Conservation (phyloP, 1,284 basidiomycete genomes). For the Microbotryum violaceum region DNA sequence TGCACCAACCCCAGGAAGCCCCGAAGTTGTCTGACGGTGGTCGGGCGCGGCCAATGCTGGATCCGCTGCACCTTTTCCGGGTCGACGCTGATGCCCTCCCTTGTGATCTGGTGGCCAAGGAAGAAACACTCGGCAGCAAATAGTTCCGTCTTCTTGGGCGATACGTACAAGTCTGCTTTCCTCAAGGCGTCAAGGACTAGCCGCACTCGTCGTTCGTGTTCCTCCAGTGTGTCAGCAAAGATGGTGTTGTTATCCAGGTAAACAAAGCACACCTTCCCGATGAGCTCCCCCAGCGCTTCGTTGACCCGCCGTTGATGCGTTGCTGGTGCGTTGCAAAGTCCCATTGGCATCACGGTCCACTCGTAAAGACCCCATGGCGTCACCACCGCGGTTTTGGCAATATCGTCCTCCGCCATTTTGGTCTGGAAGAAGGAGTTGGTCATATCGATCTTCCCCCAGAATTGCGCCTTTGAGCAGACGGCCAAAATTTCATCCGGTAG, state of each 20-base stretch:
- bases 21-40: constrained; percentile 36
- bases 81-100: constrained; percentile 41
- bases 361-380: constrained; percentile 45
- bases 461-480: constrained; percentile 19
- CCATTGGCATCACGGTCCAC: constrained; percentile 49
- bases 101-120: constrained; percentile 42
- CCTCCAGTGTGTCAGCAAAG: constrained; percentile 42
- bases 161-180: constrained; percentile 33
- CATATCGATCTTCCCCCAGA: constrained; percentile 45
- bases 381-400: constrained; percentile 42
- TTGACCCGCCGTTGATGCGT: constrained; percentile 35
- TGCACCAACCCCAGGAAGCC: constrained; percentile 43
- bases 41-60: constrained; percentile 41
- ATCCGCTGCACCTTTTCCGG: constrained; percentile 39
- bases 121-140: constrained; percentile 37
- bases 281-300: constrained; percentile 13
- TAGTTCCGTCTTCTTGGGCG: constrained; percentile 39
- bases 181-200: constrained; percentile 36
- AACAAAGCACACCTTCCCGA: constrained; percentile 2
- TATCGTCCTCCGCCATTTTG: constrained; percentile 41
- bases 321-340: constrained; percentile 42
- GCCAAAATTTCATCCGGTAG: constrained; percentile 13
- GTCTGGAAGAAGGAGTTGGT: constrained; percentile 47
- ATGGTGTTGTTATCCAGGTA: constrained; percentile 49
- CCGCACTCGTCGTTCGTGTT: constrained; percentile 41